Evolutionary conservation across 352 stramenopile genomes (phyloP), one percentile per base, ranked within the genome.

Genomic region (Phytopythium mirpurense): DNA sequence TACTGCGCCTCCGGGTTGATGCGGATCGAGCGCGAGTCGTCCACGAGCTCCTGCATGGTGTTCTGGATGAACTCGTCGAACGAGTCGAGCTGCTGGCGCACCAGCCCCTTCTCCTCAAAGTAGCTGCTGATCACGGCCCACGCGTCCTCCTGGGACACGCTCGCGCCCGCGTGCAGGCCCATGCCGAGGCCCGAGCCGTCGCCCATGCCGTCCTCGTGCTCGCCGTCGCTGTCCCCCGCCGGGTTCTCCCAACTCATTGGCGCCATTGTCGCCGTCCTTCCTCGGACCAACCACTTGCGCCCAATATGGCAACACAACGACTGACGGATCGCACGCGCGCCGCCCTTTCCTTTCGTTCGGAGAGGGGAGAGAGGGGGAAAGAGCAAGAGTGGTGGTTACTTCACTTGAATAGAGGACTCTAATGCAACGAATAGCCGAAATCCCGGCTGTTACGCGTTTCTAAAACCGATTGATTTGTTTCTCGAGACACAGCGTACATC

Each of bases 31-130:
- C 96, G 93, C 31, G 84, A 96, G 72, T 99, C 96, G 67, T 98
- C 93, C 52, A 99, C 96, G 40, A 99, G 76, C 77, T 99, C 96
- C 76, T 99, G 96, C 95, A 99, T 99, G 8, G 95, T 99, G 74
- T 98, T 99, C 83, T 99, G 95, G 64, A 99, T 98, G 70, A 99
- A 99, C 82, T 99, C 95, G 70, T 99, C 97, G 76, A 99, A 99
- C 38, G 96, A 99, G 70, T 99, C 98, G 27, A 99, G 75, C 70
- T 99, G 98, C 72, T 99, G 98, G 35, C 96, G 88, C 43, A 99
- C 98, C 8, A 99, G 87, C 2, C 97, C 97, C 65, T 99, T 99
- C 74, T 99, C 97, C 68, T 99, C 95, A 68, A 99, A 99, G 76
- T 99, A 99, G 29, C 86, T 86, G 54, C 77, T 97, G 68, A 99